A percentile compares a stretch with the other conserved stretches of the same genome.
phyloP scores from a whole-genome alignment of 768 basidiomycete genomes.

The Postia placenta region DNA sequence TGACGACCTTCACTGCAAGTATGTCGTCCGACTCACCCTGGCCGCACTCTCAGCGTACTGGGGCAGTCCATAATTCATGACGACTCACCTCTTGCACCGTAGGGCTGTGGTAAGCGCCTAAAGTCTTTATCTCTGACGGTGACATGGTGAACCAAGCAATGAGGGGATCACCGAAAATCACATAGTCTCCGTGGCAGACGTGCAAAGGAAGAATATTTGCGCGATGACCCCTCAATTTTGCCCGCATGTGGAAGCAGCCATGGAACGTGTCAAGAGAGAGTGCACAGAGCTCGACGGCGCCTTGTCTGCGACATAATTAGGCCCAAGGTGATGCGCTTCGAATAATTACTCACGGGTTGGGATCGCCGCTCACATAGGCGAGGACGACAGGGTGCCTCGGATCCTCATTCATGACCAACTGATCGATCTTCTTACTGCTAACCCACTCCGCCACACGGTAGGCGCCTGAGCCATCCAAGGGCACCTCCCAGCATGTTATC shows the following conservation, averaged over 20 bases:
- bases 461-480: slow-evolving; percentile 26
- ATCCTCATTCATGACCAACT: slow-evolving; percentile 25
- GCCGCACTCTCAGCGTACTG: background rate
- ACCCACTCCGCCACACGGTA: slow-evolving; percentile 26
- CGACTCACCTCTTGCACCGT: background rate
- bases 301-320: slow-evolving; percentile 2
- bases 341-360: slow-evolving; percentile 12
- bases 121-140: background rate
- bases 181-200: slow-evolving; percentile 15
- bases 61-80: background rate
- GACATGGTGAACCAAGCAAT: slow-evolving; percentile 12
- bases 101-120: background rate
- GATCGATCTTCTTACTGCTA: slow-evolving; percentile 16
- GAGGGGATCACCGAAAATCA: slow-evolving; percentile 17
- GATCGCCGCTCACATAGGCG: slow-evolving; percentile 15
- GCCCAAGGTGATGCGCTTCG: too few species aligned
- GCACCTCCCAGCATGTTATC: slow-evolving; percentile 31
- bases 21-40: slow-evolving; percentile 13
- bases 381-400: slow-evolving; percentile 18
- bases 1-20: slow-evolving; percentile 22
- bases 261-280: slow-evolving; percentile 27
- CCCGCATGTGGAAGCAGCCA: slow-evolving; percentile 18
- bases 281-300: slow-evolving; percentile 11
- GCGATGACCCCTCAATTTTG: slow-evolving; percentile 13
- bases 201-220: slow-evolving; percentile 14